These are phyloP conservation scores for Strobilomyces confusus DNA, from an alignment of 768 basidiomycete genomes.

Conservation along the genomic window DNA sequence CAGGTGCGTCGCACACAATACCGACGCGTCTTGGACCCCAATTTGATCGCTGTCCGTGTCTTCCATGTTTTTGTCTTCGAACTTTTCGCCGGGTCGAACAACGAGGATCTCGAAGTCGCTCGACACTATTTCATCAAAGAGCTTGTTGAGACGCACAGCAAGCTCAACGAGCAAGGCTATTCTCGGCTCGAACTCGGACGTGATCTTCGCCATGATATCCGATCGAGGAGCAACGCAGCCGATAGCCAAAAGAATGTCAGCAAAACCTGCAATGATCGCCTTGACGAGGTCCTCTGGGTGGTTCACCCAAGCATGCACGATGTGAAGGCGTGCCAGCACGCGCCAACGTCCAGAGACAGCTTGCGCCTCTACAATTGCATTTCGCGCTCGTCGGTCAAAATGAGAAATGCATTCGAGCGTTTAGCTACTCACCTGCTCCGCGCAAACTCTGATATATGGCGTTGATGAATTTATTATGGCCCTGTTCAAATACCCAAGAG, in stretches of 20 bases:
- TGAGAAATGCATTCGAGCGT: not conserved
- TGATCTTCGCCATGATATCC: not conserved
- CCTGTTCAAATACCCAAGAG: constrained; percentile 7
- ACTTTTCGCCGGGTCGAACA: not conserved
- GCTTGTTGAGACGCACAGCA: not conserved
- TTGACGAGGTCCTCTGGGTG: not conserved
- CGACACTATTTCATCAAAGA: not conserved
- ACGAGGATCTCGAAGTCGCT: not conserved
- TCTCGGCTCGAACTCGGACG: not conserved
- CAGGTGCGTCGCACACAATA: not conserved
- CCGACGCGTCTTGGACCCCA: not conserved
- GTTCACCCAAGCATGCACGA: not conserved
- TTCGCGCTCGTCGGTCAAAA: not conserved
- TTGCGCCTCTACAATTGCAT: not conserved
- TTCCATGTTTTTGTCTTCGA: not conserved
- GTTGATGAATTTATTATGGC: constrained; percentile 1
- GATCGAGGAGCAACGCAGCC: not conserved
- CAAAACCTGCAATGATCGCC: not conserved
- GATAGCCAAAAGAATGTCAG: not conserved
- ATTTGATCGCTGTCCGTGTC: not conserved
- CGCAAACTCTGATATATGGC: constrained; percentile 10
- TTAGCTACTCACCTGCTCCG: constrained; percentile 5
- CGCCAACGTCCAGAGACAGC: not conserved
- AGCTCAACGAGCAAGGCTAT: not conserved
- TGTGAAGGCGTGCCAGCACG: not conserved